Percentiles rank a stretch among this genome's conserved stretches.
Conservation (phyloP, 2,329 filamentous ascomycete genomes). For the Diaporthe nobilis region DNA sequence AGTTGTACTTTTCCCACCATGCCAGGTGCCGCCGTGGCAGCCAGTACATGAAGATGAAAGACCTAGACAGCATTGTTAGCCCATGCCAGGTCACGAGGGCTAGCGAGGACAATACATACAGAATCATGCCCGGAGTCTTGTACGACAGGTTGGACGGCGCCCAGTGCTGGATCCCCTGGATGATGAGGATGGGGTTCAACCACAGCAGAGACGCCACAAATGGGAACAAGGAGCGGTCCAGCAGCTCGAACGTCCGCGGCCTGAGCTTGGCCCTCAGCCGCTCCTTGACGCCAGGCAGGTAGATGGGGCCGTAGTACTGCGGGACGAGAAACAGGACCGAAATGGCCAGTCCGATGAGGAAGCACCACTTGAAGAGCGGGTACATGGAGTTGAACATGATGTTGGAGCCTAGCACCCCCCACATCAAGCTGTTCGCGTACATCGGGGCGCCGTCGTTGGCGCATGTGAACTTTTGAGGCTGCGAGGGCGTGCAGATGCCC, state of each 20-base stretch:
- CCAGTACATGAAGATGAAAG: slow-evolving; percentile 60
- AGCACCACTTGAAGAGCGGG: slow-evolving; percentile 60
- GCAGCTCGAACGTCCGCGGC: slow-evolving; percentile 50
- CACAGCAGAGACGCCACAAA: slow-evolving; percentile 56
- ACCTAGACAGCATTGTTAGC: slow-evolving; percentile 36
- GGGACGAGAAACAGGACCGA: slow-evolving; percentile 54
- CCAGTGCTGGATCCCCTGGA: slow-evolving; percentile 60
- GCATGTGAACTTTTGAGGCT: slow-evolving; percentile 46
- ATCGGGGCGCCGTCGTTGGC: slow-evolving; percentile 47
- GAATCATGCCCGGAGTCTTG: slow-evolving; percentile 58
- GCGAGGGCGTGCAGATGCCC: slow-evolving; percentile 49
- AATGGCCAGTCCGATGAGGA: slow-evolving; percentile 56
- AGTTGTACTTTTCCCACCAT: slow-evolving; percentile 61
- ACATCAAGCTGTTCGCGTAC: slow-evolving; percentile 53
- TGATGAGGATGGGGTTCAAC: slow-evolving; percentile 58
- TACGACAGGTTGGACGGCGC: slow-evolving; percentile 59
- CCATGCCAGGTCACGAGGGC: accelerated
- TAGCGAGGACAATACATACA: slow-evolving; percentile 40
- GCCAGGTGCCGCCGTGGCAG: slow-evolving; percentile 55
- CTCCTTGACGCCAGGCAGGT: slow-evolving; percentile 53
- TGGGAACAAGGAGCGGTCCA: slow-evolving; percentile 56
- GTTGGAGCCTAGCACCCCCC: slow-evolving; percentile 53
- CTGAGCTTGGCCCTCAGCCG: slow-evolving; percentile 49
- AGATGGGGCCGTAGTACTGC: slow-evolving; percentile 52
- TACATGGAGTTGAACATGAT: slow-evolving; percentile 59